phyloP scores from a whole-genome alignment of 2,329 filamentous ascomycete genomes.

The Colletotrichum cuscutae region DNA sequence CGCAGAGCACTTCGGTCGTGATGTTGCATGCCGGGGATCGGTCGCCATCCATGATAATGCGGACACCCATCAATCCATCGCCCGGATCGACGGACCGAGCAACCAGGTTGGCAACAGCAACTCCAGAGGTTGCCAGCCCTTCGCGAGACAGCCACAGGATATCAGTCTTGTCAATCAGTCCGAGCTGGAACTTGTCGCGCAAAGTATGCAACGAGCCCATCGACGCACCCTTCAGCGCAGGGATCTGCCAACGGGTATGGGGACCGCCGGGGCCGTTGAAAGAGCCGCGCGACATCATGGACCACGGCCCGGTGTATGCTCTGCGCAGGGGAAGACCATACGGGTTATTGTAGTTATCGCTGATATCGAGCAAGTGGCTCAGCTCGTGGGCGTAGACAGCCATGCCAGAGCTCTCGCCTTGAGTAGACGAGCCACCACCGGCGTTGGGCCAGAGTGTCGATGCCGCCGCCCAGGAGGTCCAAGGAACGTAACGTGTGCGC shows the following conservation, averaged over 20 bases:
- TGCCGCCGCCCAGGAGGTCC: slow-evolving; percentile 64
- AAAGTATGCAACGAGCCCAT: slow-evolving; percentile 64
- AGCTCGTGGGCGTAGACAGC: slow-evolving; percentile 64
- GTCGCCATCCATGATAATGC: slow-evolving; percentile 56
- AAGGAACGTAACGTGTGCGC: slow-evolving; percentile 61
- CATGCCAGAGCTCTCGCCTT: slow-evolving; percentile 64
- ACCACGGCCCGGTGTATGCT: slow-evolving; percentile 61
- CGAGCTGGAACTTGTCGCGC: slow-evolving; percentile 63
- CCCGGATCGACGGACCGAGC: slow-evolving; percentile 57
- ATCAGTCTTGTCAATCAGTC: slow-evolving; percentile 53
- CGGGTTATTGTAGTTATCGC: slow-evolving; percentile 67
- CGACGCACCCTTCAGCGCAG: slow-evolving; percentile 57
- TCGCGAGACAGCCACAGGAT: slow-evolving; percentile 57
- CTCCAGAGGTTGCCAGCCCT: slow-evolving; percentile 53
- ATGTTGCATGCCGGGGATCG: slow-evolving; percentile 55
- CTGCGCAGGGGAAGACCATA: slow-evolving; percentile 56
- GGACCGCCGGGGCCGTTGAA: slow-evolving; percentile 65
- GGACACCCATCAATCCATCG: slow-evolving; percentile 55
- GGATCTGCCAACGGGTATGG: slow-evolving; percentile 63
- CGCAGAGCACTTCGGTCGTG: slow-evolving; percentile 56
- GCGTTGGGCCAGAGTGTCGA: slow-evolving; percentile 65
- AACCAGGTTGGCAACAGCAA: slow-evolving; percentile 55
- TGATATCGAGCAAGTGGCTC: slow-evolving; percentile 61
- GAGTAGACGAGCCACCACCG: slow-evolving; percentile 61
- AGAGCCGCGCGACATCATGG: slow-evolving; percentile 61